Evolutionary conservation across 345 rosid species (phyloP).

Genomic region (Linum usitatissimum): DNA sequence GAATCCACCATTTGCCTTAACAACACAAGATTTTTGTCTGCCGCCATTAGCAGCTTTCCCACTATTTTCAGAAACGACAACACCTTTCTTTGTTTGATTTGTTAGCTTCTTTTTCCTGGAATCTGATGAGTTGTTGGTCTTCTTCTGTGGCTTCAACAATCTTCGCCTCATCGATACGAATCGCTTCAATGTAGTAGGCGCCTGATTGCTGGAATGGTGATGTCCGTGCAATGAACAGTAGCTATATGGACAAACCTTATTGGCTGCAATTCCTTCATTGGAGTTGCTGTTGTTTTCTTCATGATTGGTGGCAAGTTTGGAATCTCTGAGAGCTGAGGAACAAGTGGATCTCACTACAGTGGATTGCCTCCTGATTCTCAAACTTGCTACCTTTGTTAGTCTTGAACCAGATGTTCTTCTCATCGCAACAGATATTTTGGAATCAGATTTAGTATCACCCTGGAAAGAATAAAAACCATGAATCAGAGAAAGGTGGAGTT

Average conservation of each 20-base stretch:
- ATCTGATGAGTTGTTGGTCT: slow-evolving; percentile 24
- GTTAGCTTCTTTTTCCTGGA: slow-evolving; percentile 27
- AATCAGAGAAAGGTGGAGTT: neutral
- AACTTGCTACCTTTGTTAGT: slow-evolving; percentile 34
- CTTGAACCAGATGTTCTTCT: slow-evolving; percentile 26
- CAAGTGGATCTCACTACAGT: slow-evolving; percentile 52
- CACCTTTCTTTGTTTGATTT: slow-evolving; percentile 7
- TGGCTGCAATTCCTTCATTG: slow-evolving; percentile 16
- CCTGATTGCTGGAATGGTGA: slow-evolving; percentile 22
- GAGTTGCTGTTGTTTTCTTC: slow-evolving; percentile 20
- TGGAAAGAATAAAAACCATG: slow-evolving; percentile 4
- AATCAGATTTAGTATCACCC: slow-evolving; percentile 14
- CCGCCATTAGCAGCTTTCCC: slow-evolving; percentile 8
- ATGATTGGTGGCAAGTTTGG: slow-evolving; percentile 34
- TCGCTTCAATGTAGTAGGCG: slow-evolving; percentile 41
- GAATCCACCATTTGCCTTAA: neutral
- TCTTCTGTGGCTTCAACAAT: slow-evolving; percentile 35
- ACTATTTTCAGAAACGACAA: slow-evolving; percentile 3
- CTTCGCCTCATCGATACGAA: slow-evolving; percentile 56
- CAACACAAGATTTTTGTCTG: slow-evolving; percentile 4
- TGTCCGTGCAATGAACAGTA: slow-evolving; percentile 91
- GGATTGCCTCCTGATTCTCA: slow-evolving; percentile 31
- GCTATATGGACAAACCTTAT: slow-evolving; percentile 50
- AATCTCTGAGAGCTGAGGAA: slow-evolving; percentile 66
- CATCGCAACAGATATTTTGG: slow-evolving; percentile 7